Conservation (phyloP, 176 grass and related monocot species). For the Metroxylon sagu region DNA sequence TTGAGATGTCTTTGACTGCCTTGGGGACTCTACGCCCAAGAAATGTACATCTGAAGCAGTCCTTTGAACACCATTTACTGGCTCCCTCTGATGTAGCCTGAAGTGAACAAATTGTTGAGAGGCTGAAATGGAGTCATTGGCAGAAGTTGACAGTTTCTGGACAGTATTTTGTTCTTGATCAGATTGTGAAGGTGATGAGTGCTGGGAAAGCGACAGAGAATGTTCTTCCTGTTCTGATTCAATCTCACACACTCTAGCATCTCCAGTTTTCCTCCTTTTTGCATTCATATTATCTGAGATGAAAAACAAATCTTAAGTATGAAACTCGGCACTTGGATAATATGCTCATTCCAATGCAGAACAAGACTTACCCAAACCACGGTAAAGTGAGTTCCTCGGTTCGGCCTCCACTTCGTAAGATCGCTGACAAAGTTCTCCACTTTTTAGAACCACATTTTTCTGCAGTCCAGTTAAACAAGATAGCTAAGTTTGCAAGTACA, state of each 20-base stretch:
- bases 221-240: constrained; percentile 89
- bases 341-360: not conserved
- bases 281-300: constrained; percentile 48
- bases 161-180: constrained; percentile 77
- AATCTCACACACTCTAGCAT: constrained; percentile 27
- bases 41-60: constrained; percentile 5
- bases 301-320: not conserved
- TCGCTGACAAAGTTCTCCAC: constrained; percentile 34
- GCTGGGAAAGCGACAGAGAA: constrained; percentile 82
- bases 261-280: constrained; percentile 62
- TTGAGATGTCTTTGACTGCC: constrained; percentile 40
- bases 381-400: constrained; percentile 32
- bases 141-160: constrained; percentile 52
- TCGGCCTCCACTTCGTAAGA: constrained; percentile 31
- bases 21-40: constrained; percentile 14
- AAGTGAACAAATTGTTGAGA: constrained; percentile 44
- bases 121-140: constrained; percentile 34
- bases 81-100: constrained; percentile 19
- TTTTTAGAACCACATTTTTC: constrained; percentile 24
- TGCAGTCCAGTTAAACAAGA: constrained; percentile 12
- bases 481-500: not conserved
- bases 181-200: constrained; percentile 83
- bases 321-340: too few relatives aligned
- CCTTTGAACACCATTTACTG: constrained; percentile 30
- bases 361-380: constrained; percentile 36